A percentile compares a stretch with the other conserved stretches of the same genome.
These are phyloP conservation scores for Daldinia grandis DNA, from an alignment of 495 filamentous ascomycete species.

Conservation along the genomic window DNA sequence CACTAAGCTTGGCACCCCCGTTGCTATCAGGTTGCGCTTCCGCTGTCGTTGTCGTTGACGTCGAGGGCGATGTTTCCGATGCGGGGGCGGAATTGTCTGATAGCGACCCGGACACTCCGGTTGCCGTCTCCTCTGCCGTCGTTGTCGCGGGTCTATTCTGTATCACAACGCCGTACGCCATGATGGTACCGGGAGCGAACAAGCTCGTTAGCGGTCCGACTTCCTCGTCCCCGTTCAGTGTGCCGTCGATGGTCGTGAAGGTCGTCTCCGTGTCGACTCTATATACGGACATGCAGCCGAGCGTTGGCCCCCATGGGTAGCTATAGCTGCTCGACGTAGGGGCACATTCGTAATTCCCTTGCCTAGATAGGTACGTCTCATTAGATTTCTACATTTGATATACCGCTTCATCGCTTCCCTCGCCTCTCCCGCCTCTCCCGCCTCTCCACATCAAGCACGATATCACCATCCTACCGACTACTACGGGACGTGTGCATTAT, in stretches of 20 bases:
- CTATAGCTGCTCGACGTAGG: conserved; percentile 30
- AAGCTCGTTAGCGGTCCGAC: conserved; percentile 13
- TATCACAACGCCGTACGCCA: conserved; percentile 31
- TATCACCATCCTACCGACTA: no score
- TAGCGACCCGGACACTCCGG: background rate
- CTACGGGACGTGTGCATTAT: no score
- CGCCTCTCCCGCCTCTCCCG: no score
- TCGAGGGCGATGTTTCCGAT: conserved; percentile 23
- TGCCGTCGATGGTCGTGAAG: conserved; percentile 34
- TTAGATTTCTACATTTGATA: conserved; percentile 12
- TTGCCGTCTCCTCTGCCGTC: background rate
- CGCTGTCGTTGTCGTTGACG: background rate
- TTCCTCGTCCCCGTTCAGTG: conserved; percentile 16
- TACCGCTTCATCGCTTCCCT: no score
- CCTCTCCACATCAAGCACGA: no score
- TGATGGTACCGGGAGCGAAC: conserved; percentile 26
- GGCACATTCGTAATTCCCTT: conserved; percentile 32
- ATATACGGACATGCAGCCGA: conserved; percentile 30
- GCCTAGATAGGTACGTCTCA: background rate
- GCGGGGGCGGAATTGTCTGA: background rate
- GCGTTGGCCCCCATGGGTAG: conserved; percentile 29
- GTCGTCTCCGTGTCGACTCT: conserved; percentile 17
- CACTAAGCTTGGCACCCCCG: conserved; percentile 7
- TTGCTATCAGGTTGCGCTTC: background rate
- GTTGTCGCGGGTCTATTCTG: conserved; percentile 6